phyloP scores from a whole-genome alignment of 2,329 filamentous ascomycete species.

The Fusarium bactridioides region DNA sequence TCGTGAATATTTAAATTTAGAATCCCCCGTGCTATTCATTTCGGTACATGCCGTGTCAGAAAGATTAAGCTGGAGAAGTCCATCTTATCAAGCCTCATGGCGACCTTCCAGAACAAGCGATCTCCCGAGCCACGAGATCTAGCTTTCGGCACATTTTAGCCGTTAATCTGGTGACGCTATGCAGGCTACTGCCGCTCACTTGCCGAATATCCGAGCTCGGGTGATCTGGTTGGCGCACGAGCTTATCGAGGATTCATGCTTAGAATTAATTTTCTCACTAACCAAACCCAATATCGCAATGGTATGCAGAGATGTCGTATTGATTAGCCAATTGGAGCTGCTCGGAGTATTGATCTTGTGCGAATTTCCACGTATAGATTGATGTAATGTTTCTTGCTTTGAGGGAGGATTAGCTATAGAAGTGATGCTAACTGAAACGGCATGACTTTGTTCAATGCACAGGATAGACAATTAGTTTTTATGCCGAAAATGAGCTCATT shows the following conservation, averaged over 20 bases:
- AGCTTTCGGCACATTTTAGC: background rate
- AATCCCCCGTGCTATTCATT: no score
- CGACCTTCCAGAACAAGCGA: conserved; percentile 3
- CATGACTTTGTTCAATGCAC: no score
- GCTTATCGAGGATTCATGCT: conserved; percentile 2
- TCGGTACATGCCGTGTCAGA: rapidly evolving
- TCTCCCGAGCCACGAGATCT: background rate
- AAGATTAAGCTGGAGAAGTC: rapidly evolving
- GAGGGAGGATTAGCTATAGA: no score
- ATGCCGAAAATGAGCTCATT: no score
- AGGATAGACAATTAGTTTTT: no score
- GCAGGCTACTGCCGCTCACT: background rate
- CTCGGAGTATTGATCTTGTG: background rate
- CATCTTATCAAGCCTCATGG: background rate
- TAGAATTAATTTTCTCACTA: background rate
- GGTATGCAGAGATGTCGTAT: background rate
- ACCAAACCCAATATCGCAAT: background rate
- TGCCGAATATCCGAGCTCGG: background rate
- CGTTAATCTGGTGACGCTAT: background rate
- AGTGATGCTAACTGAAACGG: no score
- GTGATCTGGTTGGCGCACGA: background rate
- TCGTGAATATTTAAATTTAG: rapidly evolving
- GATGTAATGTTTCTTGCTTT: no score
- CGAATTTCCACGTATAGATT: background rate
- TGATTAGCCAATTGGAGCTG: rapidly evolving